Evolutionary conservation across 768 basidiomycete species (phyloP), one percentile per base, ranked within the genome.

Genomic region (Dendrothele bispora): DNA sequence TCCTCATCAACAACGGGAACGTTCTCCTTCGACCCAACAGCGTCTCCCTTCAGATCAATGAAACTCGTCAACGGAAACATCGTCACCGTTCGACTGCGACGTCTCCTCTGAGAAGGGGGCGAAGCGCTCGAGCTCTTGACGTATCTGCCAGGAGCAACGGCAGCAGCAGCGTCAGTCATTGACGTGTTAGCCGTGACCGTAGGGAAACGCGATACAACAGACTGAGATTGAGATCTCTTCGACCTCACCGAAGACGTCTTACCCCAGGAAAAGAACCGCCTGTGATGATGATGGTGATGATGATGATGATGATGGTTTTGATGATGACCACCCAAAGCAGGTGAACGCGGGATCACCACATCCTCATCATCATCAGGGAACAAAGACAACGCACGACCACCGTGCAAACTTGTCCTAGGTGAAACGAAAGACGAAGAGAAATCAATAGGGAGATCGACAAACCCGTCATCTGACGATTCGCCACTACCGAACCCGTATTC

Each of bases 51-150:
- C 7, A 47, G 17, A 38, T 47, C 46, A 22, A 47, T 47, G 27
- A 47, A 47, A 39, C 46, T 47, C n/a, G 24, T 46, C 15, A 22
- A 25, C 20, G 45, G 35, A 17, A 46, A 37, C 45, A 46, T 46
- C 45, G 45, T 34, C 25, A 37, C 21, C 45, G 36, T 38, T 25
- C 30, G 32, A 30, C 45, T 38, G 14, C 36, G 46, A 11, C 24
- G 7, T 8, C 7, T 25, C 4, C 34, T 24, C 18, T 28, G 37
- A 8, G 38, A 39, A 17, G 35, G 18, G 14, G 11, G 6, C 26
- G 17, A 29, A 15, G 38, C 22, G 6, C 24, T 11, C 21, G 29
- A 20, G 26, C 35, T 32, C n/a, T 32, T 10, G 30, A n/a, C 10
- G 30, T 32, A n/a, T 10, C 10, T 32, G 30, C n/a, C 10, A 32